Evolutionary conservation across 129 eudicot species (phyloP).

Genomic region (Chrysanthemum lavandulifolium): DNA sequence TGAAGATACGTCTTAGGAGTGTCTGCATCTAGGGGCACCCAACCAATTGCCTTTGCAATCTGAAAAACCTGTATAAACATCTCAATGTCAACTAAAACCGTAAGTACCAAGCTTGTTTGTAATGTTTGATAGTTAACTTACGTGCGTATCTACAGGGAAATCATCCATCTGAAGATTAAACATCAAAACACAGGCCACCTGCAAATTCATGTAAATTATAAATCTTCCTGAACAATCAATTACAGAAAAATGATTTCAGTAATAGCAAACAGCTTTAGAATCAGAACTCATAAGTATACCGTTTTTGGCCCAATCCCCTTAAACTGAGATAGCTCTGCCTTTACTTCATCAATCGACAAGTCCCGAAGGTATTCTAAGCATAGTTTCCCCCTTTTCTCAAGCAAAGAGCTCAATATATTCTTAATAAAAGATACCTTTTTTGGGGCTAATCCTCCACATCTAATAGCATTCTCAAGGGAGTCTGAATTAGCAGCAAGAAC

Average conservation of each 20-base stretch:
- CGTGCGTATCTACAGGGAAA: conserved; percentile 96
- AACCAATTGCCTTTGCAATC: conserved; percentile 78
- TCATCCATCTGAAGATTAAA: conserved; percentile 84
- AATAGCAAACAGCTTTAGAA: neutral
- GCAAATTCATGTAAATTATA: conserved; percentile 26
- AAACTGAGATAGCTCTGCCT: conserved; percentile 69
- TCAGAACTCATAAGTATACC: conserved; percentile 30
- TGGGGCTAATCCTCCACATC: conserved; percentile 86
- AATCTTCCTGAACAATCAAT: neutral
- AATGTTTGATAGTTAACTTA: conserved; percentile 31
- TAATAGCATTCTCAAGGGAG: conserved; percentile 64
- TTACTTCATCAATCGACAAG: conserved; percentile 65
- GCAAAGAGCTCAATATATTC: conserved; percentile 52
- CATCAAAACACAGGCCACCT: conserved; percentile 94
- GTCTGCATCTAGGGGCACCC: conserved; percentile 79
- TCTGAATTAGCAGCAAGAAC: conserved; percentile 74
- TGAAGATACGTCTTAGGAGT: conserved; percentile 75
- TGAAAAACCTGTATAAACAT: conserved; percentile 66
- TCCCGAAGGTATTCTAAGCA: conserved; percentile 79
- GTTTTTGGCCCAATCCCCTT: conserved; percentile 94
- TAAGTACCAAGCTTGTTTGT: neutral
- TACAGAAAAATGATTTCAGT: conserved; percentile 7
- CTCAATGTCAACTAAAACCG: conserved; percentile 18
- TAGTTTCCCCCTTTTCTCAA: conserved; percentile 62
- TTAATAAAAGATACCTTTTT: conserved; percentile 70